Percentiles rank a stretch among this genome's conserved stretches.
These are phyloP conservation scores for Brassica nigra DNA, from an alignment of 345 rosid genomes.

Conservation along the genomic window DNA sequence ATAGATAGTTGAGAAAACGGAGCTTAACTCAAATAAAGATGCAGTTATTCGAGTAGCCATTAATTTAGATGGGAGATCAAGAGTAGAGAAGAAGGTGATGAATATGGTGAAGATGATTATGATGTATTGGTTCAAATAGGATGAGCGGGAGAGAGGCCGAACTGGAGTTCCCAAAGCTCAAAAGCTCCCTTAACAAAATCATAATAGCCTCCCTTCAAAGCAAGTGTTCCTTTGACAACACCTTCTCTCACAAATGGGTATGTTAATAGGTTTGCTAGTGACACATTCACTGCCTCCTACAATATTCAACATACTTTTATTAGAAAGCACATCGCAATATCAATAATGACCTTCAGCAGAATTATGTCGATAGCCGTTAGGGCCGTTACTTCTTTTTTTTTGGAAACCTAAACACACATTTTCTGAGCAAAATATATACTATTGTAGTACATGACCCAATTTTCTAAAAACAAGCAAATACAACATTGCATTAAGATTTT, in stretches of 20 bases:
- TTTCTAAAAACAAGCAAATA: neutral
- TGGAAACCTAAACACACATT: neutral
- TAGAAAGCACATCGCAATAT: neutral
- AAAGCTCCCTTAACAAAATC: constrained; percentile 65
- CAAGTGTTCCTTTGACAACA: constrained; percentile 48
- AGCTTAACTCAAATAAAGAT: constrained; percentile 45
- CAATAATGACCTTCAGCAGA: neutral
- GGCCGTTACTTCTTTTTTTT: neutral
- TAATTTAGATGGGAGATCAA: neutral
- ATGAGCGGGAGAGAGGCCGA: constrained; percentile 55
- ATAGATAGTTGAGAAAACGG: constrained; percentile 36
- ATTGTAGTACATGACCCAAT: too few relatives aligned
- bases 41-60: neutral
- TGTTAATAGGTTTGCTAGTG: constrained; percentile 73
- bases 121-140: constrained; percentile 57
- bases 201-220: constrained; percentile 73
- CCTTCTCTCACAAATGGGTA: constrained; percentile 80
- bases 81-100: neutral
- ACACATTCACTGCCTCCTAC: constrained; percentile 88
- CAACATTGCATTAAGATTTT: neutral
- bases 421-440: neutral
- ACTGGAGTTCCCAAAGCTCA: constrained; percentile 80
- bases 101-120: neutral
- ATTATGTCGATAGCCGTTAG: neutral
- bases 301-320: neutral